Base-by-base conservation (phyloP, 352 stramenopile genomes). In the Bremia lactucae region DNA sequence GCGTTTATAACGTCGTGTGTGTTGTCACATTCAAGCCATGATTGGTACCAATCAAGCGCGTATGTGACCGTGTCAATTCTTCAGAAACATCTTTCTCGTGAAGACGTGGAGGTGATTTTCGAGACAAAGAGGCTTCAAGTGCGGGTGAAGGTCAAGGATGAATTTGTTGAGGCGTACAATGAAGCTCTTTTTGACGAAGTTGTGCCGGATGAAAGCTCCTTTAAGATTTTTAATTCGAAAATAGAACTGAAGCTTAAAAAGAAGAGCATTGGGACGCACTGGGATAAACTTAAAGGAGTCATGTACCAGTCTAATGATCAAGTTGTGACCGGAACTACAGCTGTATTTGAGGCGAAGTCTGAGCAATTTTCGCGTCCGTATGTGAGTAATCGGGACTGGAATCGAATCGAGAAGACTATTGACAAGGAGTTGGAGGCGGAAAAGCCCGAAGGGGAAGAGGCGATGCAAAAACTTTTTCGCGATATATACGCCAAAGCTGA, bases 401-500 rank as follows among this genome's bases (percentile, higher is more conserved):
- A 91, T 38, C 61, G 74, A 38, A 89, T 96, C 36, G 84, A 91
- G 36, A 83, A 79, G 20, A 56, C 62, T 10, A 74, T 95, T 15
- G 62, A 54, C 19, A 68, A 95, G 26, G 78, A 94, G 46, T 58
- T 94, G 10, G 77, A 91, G 40, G 50, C 62, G 4, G 84, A 94
- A 39, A 95, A 96, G 49, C 83, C 83, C 5, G 85, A 96, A 49
- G 86, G 86, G 35, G 86, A 96, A 36, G 85, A 93, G 28, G 86
- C 85, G 11, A 83, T 96, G 68, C 78, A 95, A 42, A 90, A 93
- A 42, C 75, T 96, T 7, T 96, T 96, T 57, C 65, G 65, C 19
- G 76, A 96, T 67, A 96, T 96, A 65, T 96, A 95, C 70, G 65
- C 73, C 53, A 95, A 95, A 55, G 85, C 85, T 10, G 78, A 92